phyloP scores from a whole-genome alignment of 2,329 filamentous ascomycete species.

The Neocatenulostroma microsporum region DNA sequence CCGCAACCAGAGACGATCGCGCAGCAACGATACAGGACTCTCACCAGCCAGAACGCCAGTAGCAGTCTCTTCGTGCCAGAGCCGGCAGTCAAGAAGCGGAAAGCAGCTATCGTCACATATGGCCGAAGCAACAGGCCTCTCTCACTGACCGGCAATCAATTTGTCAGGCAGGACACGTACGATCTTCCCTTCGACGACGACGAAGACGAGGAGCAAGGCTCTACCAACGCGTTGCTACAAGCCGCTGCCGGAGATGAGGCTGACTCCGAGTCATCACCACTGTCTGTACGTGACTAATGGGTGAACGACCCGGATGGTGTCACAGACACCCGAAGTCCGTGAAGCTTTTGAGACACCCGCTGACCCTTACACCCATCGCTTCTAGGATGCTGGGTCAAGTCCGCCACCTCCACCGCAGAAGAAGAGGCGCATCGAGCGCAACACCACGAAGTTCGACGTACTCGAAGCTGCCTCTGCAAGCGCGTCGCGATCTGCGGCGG shows the following conservation, averaged over 20 bases:
- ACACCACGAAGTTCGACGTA: not conserved
- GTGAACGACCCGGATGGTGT: too few species aligned
- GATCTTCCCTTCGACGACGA: constrained; percentile 12
- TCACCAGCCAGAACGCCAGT: too few species aligned
- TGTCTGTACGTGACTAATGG: too few species aligned
- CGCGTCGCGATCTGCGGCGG: not conserved
- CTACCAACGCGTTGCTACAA: not conserved
- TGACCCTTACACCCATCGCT: too few species aligned
- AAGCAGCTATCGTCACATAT: constrained; percentile 15
- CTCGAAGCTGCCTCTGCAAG: not conserved
- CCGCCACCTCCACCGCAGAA: not conserved
- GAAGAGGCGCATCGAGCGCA: not conserved
- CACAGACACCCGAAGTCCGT: too few species aligned
- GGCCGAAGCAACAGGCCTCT: constrained; percentile 15
- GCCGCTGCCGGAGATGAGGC: constrained; percentile 8
- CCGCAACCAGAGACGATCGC: not conserved
- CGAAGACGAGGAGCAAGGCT: constrained; percentile 1
- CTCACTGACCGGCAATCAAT: constrained; percentile 17
- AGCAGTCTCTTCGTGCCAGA: too few species aligned
- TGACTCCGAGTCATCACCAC: constrained; percentile 22
- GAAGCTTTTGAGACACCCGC: too few species aligned
- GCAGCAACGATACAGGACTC: not conserved
- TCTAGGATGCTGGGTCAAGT: constrained; percentile 13
- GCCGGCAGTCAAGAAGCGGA: too few species aligned
- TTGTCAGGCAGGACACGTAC: constrained; percentile 11